Base-by-base conservation (phyloP, 2,329 filamentous ascomycete genomes). In the Aaosphaeria pasadenensis region DNA sequence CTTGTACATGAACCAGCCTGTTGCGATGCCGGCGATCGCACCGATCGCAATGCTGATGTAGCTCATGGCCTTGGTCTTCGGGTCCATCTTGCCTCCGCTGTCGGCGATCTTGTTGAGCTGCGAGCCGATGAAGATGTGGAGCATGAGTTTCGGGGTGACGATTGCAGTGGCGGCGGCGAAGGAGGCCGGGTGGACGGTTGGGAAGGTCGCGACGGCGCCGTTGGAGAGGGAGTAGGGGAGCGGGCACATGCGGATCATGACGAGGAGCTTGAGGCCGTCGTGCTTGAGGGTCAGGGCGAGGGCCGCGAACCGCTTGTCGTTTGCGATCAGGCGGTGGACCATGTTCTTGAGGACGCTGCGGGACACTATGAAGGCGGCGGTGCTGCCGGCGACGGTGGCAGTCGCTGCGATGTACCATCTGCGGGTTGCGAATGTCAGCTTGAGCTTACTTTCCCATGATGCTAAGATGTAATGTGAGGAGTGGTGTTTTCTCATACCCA, bases 191-290 rank as follows among this genome's bases (percentile, higher is more conserved):
- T 85, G 81, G 32, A 99, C 89, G 31, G 88, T 95, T 3, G 91
- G 91, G 52, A 99, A 91, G 1, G 94, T 97, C 30, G 90, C 90
- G 47, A 99, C 83, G 51, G 95, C 95, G 44, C 91, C 94, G 66
- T 99, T 99, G 65, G 88, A 91, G 57, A 97, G 76, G 45, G 88
- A 94, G 69, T 95, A 99, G 11, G 94, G 94, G 51, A 99, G 69
- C 2, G 94, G 94, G 63, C 92, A 97, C 55, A 97, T 81, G 30
- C 94, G 83, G 59, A 99, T 94, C 81, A 94, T 95, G 53, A 89
- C 86, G 41, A 99, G 79, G 46, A 97, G 84, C 61, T 90, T 88
- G 44, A 99, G 71, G 1, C 94, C 94, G 63, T 99, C 94, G 63
- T 89, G 86, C 55, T 95, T 90, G 52, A 99, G 77, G 6, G 94